Percentiles rank a stretch among this genome's conserved stretches.
Evolutionary conservation across 768 basidiomycete genomes (phyloP).

Genomic region (Collybiopsis luxurians): DNA sequence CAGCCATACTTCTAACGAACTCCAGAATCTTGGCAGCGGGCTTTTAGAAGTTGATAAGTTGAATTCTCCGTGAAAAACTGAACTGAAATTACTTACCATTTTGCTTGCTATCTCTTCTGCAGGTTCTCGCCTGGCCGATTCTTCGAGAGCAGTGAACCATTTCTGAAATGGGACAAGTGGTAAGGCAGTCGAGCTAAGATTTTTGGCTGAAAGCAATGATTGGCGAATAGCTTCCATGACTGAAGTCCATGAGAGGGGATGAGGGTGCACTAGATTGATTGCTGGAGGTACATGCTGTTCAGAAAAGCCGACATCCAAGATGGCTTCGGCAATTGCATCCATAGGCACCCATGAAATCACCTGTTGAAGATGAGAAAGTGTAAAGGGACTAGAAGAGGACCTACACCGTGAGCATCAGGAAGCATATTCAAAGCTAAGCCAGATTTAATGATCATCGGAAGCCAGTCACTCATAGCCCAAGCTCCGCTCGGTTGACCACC

Average conservation of each 20-base stretch:
- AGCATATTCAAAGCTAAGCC: conserved; percentile 25
- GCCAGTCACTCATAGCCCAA: conserved; percentile 44
- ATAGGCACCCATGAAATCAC: conserved; percentile 41
- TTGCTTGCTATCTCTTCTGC: conserved; percentile 23
- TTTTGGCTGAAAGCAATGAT: conserved; percentile 13
- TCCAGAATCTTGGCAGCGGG: conserved; percentile 31
- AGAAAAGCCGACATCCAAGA: conserved; percentile 24
- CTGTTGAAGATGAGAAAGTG: conserved; percentile 15
- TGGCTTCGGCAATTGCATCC: conserved; percentile 30
- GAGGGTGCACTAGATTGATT: conserved; percentile 37
- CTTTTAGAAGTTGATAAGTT: conserved; percentile 13
- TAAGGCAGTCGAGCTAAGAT: conserved; percentile 9
- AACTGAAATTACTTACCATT: conserved; percentile 25
- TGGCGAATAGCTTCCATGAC: conserved; percentile 24
- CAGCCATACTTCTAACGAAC: conserved; percentile 21
- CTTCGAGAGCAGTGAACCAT: conserved; percentile 27
- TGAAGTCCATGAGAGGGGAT: conserved; percentile 25
- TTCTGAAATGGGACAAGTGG: conserved; percentile 21
- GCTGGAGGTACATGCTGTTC: conserved; percentile 15
- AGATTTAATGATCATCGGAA: conserved; percentile 40
- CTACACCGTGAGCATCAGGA: conserved; percentile 29
- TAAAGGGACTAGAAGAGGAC: conserved; percentile 9
- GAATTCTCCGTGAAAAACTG: too few species aligned
- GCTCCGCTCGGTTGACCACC: conserved; percentile 37
- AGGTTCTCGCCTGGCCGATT: conserved; percentile 13